Percentiles rank a stretch among this genome's conserved stretches.
phyloP scores from a whole-genome alignment of 257 asterid genomes.

The Misopates orontium region DNA sequence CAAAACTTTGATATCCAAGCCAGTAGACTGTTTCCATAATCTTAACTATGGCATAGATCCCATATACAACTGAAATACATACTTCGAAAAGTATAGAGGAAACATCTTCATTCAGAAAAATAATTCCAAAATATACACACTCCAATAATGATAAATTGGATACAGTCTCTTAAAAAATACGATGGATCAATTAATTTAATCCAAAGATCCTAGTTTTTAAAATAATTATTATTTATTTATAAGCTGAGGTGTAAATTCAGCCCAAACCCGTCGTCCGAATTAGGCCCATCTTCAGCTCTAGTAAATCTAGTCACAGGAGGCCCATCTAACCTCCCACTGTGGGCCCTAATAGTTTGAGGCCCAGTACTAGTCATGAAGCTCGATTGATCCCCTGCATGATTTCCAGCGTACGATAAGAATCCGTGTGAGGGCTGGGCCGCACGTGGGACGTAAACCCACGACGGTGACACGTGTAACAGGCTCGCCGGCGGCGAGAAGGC shows the following conservation, averaged over 20 bases:
- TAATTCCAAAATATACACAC: too few relatives aligned
- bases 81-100: too few relatives aligned
- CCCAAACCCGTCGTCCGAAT: constrained; percentile 74
- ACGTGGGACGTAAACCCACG: constrained; percentile 71
- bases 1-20: too few relatives aligned
- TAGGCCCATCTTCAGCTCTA: constrained; percentile 47
- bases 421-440: constrained; percentile 69
- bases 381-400: constrained; percentile 56
- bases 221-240: constrained; percentile 32
- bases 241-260: constrained; percentile 86
- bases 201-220: too few relatives aligned
- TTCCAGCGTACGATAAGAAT: constrained; percentile 44
- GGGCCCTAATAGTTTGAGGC: constrained; percentile 49
- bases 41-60: too few relatives aligned
- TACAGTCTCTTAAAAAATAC: too few relatives aligned
- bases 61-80: too few relatives aligned
- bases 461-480: constrained; percentile 55
- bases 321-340: constrained; percentile 60
- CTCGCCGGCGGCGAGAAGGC: constrained; percentile 88
- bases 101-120: too few relatives aligned
- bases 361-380: constrained; percentile 33
- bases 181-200: too few relatives aligned
- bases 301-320: constrained; percentile 78
- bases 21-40: too few relatives aligned
- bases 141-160: too few relatives aligned